phyloP scores from a whole-genome alignment of 1,139 yeast genomes.

The Citeromyces hawaiiensis region DNA sequence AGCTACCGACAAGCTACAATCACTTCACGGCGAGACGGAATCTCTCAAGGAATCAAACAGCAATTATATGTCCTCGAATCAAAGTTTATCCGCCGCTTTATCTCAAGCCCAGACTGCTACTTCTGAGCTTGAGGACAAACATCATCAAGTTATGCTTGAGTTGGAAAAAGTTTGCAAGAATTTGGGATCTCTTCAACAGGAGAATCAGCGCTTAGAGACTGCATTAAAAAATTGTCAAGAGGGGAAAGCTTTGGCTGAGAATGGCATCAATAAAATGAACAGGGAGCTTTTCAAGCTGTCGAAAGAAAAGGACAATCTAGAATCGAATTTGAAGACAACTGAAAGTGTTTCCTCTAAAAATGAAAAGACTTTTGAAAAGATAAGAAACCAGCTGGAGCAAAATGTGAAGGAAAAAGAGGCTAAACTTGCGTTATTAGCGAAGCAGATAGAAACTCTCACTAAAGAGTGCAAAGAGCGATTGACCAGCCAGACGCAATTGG shows the following conservation, averaged over 20 bases:
- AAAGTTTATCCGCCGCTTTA: conserved; percentile 2
- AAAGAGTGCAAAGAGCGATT: neutral
- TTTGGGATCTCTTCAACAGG: conserved; percentile 17
- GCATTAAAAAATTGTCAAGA: conserved; percentile 24
- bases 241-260: conserved; percentile 62
- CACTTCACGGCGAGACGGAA: neutral
- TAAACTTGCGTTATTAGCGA: conserved; percentile 6
- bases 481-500: conserved; percentile 9
- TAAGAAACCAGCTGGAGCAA: conserved; percentile 11
- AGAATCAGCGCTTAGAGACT: conserved; percentile 21
- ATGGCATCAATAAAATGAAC: conserved; percentile 84
- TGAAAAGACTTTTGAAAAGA: conserved; percentile 15
- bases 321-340: conserved; percentile 25
- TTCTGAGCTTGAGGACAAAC: conserved; percentile 2
- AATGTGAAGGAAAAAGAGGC: conserved; percentile 13
- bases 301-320: conserved; percentile 42
- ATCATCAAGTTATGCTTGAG: conserved; percentile 8
- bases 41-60: conserved; percentile 2
- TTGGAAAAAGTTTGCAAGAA: conserved; percentile 17
- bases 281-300: conserved; percentile 62
- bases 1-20: conserved; percentile 2
- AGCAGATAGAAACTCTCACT: conserved; percentile 8
- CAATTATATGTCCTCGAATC: conserved; percentile 1
- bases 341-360: conserved; percentile 23
- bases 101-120: neutral